Base-by-base conservation (phyloP, 2,329 filamentous ascomycete species). In the Aureobasidium leucospermi region DNA sequence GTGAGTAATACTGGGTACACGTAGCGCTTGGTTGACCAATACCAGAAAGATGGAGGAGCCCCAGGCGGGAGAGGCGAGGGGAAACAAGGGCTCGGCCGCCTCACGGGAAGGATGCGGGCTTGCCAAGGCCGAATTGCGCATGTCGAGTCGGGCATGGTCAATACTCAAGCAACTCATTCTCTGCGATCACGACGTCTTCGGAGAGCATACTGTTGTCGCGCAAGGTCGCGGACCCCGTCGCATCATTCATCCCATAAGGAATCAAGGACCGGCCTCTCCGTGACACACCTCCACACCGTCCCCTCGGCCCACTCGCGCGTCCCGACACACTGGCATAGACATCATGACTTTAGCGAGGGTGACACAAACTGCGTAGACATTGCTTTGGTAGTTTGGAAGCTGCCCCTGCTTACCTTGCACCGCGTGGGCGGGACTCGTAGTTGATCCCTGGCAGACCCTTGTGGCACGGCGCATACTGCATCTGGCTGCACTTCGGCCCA, bases 371-470 rank as follows among this genome's bases (percentile, higher is more conserved):
- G 38, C 38, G 32, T 49, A 58, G 56, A 56, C 52, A 46, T 56
- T 56, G 39, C 36, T 31, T 36, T 49, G 46, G 46, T 49, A 49
- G 32, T 38, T 16, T 28, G 31, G 36, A 16, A 19, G 36, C 39
- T 49, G 32, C 45, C 43, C 56, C 58, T 59, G 47, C 38, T 46
- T 59, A 59, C 58, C 47, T 59, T 51, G 58, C 48, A 59, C 58
- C 58, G 58, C 58, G 51, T 46, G 48, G 46, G 41, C 45, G 45
- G 58, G 41, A 46, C 29, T 23, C 11, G 38, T 45, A 16, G 19
- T 3, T 47, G 8, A n/a, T 42, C 51, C 51, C 51, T 43, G 45
- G 34, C 43, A 11, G 29, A n/a, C 19, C 36, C 43, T 42, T 59
- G 56, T 59, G 48, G 47, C 32, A 46, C 58, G 19, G 58, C 58